Evolutionary conservation across 345 rosid species (phyloP).

Genomic region (Stellera chamaejasme): DNA sequence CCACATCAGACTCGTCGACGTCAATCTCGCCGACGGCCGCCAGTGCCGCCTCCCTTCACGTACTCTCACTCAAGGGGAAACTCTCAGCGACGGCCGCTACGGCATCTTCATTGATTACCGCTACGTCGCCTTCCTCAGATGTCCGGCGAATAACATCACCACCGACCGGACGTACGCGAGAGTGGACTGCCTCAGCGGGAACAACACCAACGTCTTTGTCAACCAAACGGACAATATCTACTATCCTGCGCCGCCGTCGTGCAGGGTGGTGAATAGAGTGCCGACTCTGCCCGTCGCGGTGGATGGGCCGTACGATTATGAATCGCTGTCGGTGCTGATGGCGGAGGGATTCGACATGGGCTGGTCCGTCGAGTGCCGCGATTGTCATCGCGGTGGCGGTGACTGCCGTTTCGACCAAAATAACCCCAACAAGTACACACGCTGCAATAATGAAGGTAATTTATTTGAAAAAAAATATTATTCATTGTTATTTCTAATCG

Average conservation of each 20-base stretch:
- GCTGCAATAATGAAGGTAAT: too few relatives aligned
- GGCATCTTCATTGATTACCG: conserved; percentile 6
- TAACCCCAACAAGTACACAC: neutral
- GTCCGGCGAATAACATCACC: conserved; percentile 13
- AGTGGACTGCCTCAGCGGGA: conserved; percentile 22
- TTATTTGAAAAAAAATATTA: too few relatives aligned
- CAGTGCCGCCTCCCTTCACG: conserved; percentile 21
- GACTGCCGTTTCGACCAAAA: conserved; percentile 6
- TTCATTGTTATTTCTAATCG: too few relatives aligned
- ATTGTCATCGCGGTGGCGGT: conserved; percentile 18
- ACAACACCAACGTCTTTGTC: conserved; percentile 20
- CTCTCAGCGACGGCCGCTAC: conserved; percentile 10
- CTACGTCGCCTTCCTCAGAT: conserved; percentile 21
- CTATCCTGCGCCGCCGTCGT: conserved; percentile 1
- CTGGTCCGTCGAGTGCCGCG: conserved; percentile 34
- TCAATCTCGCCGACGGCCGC: conserved; percentile 23
- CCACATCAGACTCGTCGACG: conserved; percentile 24
- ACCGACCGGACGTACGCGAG: conserved; percentile 6
- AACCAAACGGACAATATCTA: conserved; percentile 3
- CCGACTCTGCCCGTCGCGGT: conserved; percentile 12
- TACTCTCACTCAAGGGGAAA: conserved; percentile 14
- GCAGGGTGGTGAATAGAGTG: conserved; percentile 21
- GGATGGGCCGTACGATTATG: conserved; percentile 18
- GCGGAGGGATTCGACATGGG: conserved; percentile 31
- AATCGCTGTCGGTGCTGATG: conserved; percentile 18